Evolutionary conservation across 1,139 yeast species (phyloP).

Genomic region (Arxiozyma slooffiae): DNA sequence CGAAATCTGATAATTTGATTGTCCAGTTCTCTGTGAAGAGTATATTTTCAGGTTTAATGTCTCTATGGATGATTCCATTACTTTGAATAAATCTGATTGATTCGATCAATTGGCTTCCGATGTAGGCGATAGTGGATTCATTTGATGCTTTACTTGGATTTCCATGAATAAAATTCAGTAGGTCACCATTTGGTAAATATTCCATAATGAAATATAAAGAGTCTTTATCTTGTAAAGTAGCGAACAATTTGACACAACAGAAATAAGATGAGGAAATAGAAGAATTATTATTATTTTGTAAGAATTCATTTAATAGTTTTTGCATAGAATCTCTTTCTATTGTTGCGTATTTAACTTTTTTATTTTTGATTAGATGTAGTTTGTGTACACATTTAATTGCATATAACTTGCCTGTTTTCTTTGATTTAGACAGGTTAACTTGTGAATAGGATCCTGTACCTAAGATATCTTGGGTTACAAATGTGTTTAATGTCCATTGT

Average conservation of each 20-base stretch:
- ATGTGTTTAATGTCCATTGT: conserved; percentile 28
- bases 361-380: conserved; percentile 62
- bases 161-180: conserved; percentile 47
- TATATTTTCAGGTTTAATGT: conserved; percentile 70
- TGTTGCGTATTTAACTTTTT: conserved; percentile 66
- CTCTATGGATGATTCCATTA: conserved; percentile 68
- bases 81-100: conserved; percentile 67
- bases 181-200: conserved; percentile 69
- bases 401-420: conserved; percentile 37
- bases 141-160: conserved; percentile 38
- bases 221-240: conserved; percentile 65
- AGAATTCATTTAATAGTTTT: conserved; percentile 36
- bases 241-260: conserved; percentile 34
- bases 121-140: conserved; percentile 46
- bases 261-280: neutral
- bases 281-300: too few relatives aligned
- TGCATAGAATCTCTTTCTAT: conserved; percentile 66
- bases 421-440: conserved; percentile 55
- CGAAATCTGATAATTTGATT: conserved; percentile 70
- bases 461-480: conserved; percentile 44
- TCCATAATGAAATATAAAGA: conserved; percentile 65
- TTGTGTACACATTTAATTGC: conserved; percentile 41
- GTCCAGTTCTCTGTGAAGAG: conserved; percentile 54
- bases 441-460: conserved; percentile 78
- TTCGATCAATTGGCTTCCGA: conserved; percentile 62